These are phyloP conservation scores for Ogataea pini DNA, from an alignment of 805 yeast species.

Conservation along the genomic window DNA sequence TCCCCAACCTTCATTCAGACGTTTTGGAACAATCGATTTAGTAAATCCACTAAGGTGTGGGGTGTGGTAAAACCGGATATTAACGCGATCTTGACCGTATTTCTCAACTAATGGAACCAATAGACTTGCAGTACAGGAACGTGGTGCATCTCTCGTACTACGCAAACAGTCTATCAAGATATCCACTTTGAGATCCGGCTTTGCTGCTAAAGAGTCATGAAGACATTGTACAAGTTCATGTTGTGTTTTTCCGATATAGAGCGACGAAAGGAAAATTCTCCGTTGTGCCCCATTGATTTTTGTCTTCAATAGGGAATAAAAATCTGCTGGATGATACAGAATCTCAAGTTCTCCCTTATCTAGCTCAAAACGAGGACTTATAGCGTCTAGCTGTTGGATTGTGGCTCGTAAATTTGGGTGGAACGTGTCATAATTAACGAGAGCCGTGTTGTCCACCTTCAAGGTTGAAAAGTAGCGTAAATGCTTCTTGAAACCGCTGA, in stretches of 20 bases:
- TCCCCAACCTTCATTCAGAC: constrained; percentile 90
- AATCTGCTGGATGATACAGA: constrained; percentile 65
- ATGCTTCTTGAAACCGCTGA: constrained; percentile 20
- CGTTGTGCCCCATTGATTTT: constrained; percentile 63
- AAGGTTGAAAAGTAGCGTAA: constrained; percentile 26
- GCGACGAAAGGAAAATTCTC: constrained; percentile 77
- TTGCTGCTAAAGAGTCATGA: constrained; percentile 55
- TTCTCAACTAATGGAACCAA: constrained; percentile 64
- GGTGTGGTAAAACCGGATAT: constrained; percentile 83
- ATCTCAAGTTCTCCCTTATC: constrained; percentile 58
- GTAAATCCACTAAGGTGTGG: constrained; percentile 76
- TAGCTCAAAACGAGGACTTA: constrained; percentile 69
- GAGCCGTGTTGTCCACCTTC: constrained; percentile 29
- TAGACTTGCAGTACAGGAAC: constrained; percentile 72
- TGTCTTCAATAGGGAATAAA: constrained; percentile 62
- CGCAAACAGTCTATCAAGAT: constrained; percentile 85
- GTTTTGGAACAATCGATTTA: constrained; percentile 66
- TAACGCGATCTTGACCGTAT: constrained; percentile 67
- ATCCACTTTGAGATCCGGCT: constrained; percentile 64
- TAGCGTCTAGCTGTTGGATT: constrained; percentile 53
- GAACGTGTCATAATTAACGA: constrained; percentile 29
- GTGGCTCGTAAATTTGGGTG: constrained; percentile 32
- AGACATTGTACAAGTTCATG: constrained; percentile 69
- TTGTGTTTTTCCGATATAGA: constrained; percentile 85
- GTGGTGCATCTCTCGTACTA: constrained; percentile 92